Conservation (phyloP, 73 alveolate species). For the Tetrahymena thermophila region DNA sequence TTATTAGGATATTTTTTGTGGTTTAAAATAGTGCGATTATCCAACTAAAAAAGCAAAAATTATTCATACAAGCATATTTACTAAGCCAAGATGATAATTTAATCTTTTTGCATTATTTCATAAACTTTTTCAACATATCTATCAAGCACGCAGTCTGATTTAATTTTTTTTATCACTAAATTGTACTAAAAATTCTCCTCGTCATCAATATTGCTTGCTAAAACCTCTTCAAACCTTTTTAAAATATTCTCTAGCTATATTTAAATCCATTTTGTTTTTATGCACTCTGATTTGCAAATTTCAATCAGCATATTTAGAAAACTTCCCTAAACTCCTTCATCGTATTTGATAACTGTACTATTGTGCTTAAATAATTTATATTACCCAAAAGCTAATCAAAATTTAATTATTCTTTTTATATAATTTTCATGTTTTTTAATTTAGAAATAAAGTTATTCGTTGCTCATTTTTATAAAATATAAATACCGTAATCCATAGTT, state of each 20-base stretch:
- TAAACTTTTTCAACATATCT: not conserved
- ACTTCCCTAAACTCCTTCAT: not conserved
- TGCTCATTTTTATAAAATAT: not conserved
- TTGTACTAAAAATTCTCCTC: not conserved
- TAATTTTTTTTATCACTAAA: not conserved
- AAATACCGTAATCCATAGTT: not conserved
- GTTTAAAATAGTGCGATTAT: not conserved
- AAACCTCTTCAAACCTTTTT: not conserved
- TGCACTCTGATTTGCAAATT: not conserved
- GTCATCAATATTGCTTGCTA: not conserved
- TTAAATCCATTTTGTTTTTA: not conserved
- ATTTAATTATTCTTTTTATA: too few relatives aligned
- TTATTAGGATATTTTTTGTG: not conserved
- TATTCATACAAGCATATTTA: not conserved
- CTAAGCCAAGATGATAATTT: not conserved
- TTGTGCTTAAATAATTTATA: not conserved
- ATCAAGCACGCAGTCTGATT: not conserved
- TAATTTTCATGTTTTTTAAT: not conserved
- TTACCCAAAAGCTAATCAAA: not conserved
- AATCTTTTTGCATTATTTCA: not conserved
- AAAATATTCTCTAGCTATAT: not conserved
- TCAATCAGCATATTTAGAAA: not conserved
- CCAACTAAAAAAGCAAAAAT: not conserved
- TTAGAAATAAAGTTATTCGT: not conserved
- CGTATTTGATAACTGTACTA: not conserved